Base-by-base conservation (phyloP, 1,139 yeast genomes). In the Yamadazyma aaseri region DNA sequence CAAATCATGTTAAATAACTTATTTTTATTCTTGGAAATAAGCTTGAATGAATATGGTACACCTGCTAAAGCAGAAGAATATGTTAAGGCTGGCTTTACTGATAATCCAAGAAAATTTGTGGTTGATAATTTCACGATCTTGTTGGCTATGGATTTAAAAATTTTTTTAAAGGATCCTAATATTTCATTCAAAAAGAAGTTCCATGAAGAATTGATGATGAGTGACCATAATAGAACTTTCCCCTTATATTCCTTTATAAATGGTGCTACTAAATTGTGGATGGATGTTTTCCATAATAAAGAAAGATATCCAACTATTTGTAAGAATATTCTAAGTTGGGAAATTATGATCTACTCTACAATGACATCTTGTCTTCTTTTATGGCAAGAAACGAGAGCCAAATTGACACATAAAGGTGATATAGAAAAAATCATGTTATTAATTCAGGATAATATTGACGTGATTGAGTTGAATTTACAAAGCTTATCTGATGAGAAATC, bases 361-460 rank as follows among this genome's bases (percentile, higher is more conserved):
- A 71, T 81, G 67, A 62, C 70, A 34, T 74, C 75, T 45, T 71
- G 81, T 45, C 63, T 84, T 46, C 68, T 74, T 29, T 62, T 83
- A 33, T 86, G 95, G 95, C 77, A 73, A 44, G 78, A 73, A 34
- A 78, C 94, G 1, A 66, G 69, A 29, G 85, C 90, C 4, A 71
- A 66, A 41, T 50, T 63, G 39, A 63, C 58, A 26, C 56, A 56
- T 31, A 45, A 53, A 1, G 61, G 55, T 4, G 87, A 81, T 51
- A 67, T 77, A 31, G 71, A 67, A 12, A 71, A 71, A 34, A 65
- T 80, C 21, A 50, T 70, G 35, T 62, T 65, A 20, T 60, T 79
- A 35, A 53, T 70, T 27, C 41, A 45, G 14, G 55, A 64, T 28
- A 59, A 59, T 37, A 48, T 65, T 14, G 56, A 57, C 23, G 36